phyloP scores from a whole-genome alignment of 768 basidiomycete genomes.

The Ramaria rubella region DNA sequence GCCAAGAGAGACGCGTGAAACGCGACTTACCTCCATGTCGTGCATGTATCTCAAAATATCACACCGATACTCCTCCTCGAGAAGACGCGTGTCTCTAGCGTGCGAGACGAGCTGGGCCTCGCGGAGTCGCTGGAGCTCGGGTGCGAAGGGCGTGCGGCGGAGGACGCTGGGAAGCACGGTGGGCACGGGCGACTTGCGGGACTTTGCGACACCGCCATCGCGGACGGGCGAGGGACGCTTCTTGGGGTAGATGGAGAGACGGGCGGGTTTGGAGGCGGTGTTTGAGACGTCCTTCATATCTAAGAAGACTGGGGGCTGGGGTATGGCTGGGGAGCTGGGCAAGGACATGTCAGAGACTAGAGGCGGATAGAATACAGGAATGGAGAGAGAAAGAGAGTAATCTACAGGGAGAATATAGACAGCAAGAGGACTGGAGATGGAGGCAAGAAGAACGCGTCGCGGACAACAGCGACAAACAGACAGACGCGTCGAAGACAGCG shows the following conservation, averaged over 20 bases:
- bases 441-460: slow-evolving; percentile 32
- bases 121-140: slow-evolving; percentile 17
- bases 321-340: background rate
- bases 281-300: slow-evolving; percentile 75
- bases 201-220: slow-evolving; percentile 60
- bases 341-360: slow-evolving; percentile 1
- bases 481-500: slow-evolving; percentile 7
- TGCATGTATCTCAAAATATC: slow-evolving; percentile 94
- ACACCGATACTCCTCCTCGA: slow-evolving; percentile 93
- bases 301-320: slow-evolving; percentile 4
- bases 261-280: slow-evolving; percentile 51
- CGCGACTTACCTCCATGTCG: slow-evolving; percentile 87
- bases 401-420: background rate
- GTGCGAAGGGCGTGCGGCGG: slow-evolving; percentile 59
- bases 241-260: slow-evolving; percentile 69
- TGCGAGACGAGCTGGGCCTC: slow-evolving; percentile 28
- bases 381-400: background rate
- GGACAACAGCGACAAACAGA: slow-evolving; percentile 21
- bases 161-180: slow-evolving; percentile 43
- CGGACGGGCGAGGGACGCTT: slow-evolving; percentile 67
- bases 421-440: slow-evolving; percentile 15
- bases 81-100: slow-evolving; percentile 36
- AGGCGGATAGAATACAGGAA: slow-evolving; percentile 6
- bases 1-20: background rate
- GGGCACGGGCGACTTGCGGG: slow-evolving; percentile 43